Conservation (phyloP, 1,284 basidiomycete genomes). For the Sanghuangporus sanghuang region DNA sequence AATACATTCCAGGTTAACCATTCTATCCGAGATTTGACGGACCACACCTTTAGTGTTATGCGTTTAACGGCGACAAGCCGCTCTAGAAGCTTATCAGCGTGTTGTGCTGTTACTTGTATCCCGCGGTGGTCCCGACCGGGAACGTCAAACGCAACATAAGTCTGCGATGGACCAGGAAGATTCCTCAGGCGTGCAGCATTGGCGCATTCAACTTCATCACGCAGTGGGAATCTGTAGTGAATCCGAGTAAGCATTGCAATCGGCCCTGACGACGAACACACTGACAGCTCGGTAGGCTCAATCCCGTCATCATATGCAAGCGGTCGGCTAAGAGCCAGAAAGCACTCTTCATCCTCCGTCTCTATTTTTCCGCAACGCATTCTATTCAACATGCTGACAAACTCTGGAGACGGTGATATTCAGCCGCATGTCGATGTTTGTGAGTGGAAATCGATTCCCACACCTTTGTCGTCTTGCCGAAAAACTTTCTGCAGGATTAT, state of each 20-base stretch:
- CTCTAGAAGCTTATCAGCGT: slow-evolving; percentile 26
- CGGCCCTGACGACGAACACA: slow-evolving; percentile 20
- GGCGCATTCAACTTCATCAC: slow-evolving; percentile 74
- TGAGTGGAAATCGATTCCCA: slow-evolving; percentile 14
- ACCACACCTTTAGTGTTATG: slow-evolving; percentile 29
- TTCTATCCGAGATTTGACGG: slow-evolving; percentile 31
- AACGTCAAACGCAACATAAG: slow-evolving; percentile 34
- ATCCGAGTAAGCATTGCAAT: slow-evolving; percentile 1
- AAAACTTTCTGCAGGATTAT: slow-evolving; percentile 64
- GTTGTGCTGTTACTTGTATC: slow-evolving; percentile 17
- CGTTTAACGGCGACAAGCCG: slow-evolving; percentile 23
- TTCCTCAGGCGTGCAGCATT: slow-evolving; percentile 43
- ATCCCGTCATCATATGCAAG: slow-evolving; percentile 70
- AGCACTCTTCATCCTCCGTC: slow-evolving; percentile 42
- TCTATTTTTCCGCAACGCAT: slow-evolving; percentile 60
- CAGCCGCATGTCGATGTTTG: neutral
- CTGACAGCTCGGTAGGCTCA: slow-evolving; percentile 76
- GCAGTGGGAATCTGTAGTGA: slow-evolving; percentile 63
- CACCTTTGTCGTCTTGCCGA: slow-evolving; percentile 61
- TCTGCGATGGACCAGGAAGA: slow-evolving; percentile 27
- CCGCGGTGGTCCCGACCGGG: slow-evolving; percentile 26
- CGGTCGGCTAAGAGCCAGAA: slow-evolving; percentile 53
- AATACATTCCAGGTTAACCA: slow-evolving; percentile 19
- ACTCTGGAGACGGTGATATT: slow-evolving; percentile 31
- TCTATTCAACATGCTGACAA: slow-evolving; percentile 69